A percentile compares a stretch with the other conserved stretches of the same genome.
Evolutionary conservation across 1,139 yeast genomes (phyloP).

Genomic region (Nadsonia starkeyi-henricii): DNA sequence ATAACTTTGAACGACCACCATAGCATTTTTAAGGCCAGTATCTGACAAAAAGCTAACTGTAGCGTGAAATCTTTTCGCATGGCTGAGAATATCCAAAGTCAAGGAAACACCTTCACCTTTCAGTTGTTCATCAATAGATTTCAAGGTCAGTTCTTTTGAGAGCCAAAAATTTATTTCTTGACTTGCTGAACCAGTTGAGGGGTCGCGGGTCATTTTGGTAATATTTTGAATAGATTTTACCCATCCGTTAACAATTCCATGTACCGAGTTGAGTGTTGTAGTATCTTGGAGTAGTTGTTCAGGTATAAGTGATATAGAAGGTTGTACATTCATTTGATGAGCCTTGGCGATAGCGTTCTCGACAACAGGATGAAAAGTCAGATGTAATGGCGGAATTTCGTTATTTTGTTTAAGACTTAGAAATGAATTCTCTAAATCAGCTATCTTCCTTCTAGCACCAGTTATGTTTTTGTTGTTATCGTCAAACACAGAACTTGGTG

Average conservation of each 20-base stretch:
- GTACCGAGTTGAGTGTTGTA: constrained; percentile 47
- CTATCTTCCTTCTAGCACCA: constrained; percentile 30
- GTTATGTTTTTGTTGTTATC: neutral
- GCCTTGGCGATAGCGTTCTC: constrained; percentile 26
- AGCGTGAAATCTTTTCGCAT: constrained; percentile 69
- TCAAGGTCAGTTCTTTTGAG: constrained; percentile 51
- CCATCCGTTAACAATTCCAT: constrained; percentile 61
- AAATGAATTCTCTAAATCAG: constrained; percentile 54
- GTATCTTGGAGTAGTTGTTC: constrained; percentile 34
- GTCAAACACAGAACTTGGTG: neutral
- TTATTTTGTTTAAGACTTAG: constrained; percentile 56
- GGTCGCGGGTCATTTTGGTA: constrained; percentile 36
- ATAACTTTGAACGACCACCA: constrained; percentile 38
- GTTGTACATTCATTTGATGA: constrained; percentile 7
- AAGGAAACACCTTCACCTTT: constrained; percentile 38
- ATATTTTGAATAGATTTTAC: constrained; percentile 46
- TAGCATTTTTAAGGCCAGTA: constrained; percentile 50
- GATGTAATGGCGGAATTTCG: constrained; percentile 49
- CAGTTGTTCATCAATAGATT: constrained; percentile 45
- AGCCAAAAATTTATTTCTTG: constrained; percentile 78
- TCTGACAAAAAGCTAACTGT: constrained; percentile 62
- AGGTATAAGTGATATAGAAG: constrained; percentile 22
- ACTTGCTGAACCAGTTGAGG: constrained; percentile 41
- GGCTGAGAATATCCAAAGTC: constrained; percentile 49
- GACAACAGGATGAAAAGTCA: constrained; percentile 41